A percentile compares a stretch with the other conserved stretches of the same genome.
phyloP scores from a whole-genome alignment of 2,329 filamentous ascomycete genomes.

The Phyllosticta citriasiana region DNA sequence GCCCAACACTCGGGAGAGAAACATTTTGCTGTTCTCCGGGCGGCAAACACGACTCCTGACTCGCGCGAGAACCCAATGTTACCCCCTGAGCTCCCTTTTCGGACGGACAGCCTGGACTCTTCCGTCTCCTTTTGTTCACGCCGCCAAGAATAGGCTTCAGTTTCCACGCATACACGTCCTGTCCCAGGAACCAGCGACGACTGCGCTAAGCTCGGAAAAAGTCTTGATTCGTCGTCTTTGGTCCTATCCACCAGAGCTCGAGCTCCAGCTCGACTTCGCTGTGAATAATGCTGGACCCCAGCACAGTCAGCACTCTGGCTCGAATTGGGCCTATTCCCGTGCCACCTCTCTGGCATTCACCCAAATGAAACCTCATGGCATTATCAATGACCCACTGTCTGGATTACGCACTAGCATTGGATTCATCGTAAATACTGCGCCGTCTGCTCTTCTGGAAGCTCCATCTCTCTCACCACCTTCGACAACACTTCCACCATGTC shows the following conservation, averaged over 20 bases:
- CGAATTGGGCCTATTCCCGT: neutral
- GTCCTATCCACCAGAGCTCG: neutral
- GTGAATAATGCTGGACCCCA: neutral
- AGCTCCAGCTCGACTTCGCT: neutral
- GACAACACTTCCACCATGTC: neutral
- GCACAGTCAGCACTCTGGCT: neutral
- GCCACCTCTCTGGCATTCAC: neutral
- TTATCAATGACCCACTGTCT: neutral
- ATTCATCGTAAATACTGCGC: neutral
- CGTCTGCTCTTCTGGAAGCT: neutral
- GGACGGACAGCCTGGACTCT: neutral
- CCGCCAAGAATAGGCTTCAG: neutral
- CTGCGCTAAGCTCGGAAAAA: neutral
- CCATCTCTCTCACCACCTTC: neutral
- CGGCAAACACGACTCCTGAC: neutral
- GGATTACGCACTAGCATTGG: neutral
- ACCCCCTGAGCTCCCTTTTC: neutral
- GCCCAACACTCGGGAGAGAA: neutral
- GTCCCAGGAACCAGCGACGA: neutral
- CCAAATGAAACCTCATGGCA: neutral
- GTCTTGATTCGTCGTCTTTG: neutral
- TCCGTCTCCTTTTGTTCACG: neutral
- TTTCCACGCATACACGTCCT: neutral
- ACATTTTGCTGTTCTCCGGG: neutral
- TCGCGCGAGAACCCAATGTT: neutral